A percentile compares a stretch with the other conserved stretches of the same genome.
Evolutionary conservation across 768 basidiomycete genomes (phyloP).

Genomic region (Cubamyces lactineus): DNA sequence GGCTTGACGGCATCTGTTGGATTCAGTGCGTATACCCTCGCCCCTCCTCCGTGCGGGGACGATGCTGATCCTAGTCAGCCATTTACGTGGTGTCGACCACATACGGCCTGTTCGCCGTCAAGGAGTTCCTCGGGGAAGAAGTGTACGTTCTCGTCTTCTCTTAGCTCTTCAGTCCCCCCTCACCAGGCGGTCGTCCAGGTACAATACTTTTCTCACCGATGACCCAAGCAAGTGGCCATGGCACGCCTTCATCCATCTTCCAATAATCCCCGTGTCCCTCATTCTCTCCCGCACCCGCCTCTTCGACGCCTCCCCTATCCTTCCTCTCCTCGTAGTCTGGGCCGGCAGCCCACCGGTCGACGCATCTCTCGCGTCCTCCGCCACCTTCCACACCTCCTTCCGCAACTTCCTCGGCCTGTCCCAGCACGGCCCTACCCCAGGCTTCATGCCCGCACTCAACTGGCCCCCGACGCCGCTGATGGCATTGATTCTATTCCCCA

Average conservation of each 20-base stretch:
- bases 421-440: neutral
- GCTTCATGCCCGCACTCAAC: conserved; percentile 22
- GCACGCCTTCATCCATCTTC: conserved; percentile 76
- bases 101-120: conserved; percentile 75
- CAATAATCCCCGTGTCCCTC: conserved; percentile 68
- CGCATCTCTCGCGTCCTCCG: conserved; percentile 17
- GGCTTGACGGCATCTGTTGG: conserved; percentile 58
- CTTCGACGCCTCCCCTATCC: conserved; percentile 33
- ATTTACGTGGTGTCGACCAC: conserved; percentile 56
- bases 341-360: conserved; percentile 32
- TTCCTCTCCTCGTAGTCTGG: conserved; percentile 39
- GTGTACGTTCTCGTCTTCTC: conserved; percentile 34
- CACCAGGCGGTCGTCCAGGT: conserved; percentile 52
- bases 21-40: conserved; percentile 51
- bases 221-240: conserved; percentile 77
- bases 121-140: conserved; percentile 72
- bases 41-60: neutral
- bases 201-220: conserved; percentile 62
- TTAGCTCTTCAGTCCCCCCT: neutral
- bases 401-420: neutral
- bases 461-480: conserved; percentile 42
- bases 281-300: conserved; percentile 54
- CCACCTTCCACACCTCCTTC: conserved; percentile 33
- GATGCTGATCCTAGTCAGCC: conserved; percentile 36
- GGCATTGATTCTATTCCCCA: conserved; percentile 33